Conservation (phyloP, 495 filamentous ascomycete species). For the Tuber magnatum region DNA sequence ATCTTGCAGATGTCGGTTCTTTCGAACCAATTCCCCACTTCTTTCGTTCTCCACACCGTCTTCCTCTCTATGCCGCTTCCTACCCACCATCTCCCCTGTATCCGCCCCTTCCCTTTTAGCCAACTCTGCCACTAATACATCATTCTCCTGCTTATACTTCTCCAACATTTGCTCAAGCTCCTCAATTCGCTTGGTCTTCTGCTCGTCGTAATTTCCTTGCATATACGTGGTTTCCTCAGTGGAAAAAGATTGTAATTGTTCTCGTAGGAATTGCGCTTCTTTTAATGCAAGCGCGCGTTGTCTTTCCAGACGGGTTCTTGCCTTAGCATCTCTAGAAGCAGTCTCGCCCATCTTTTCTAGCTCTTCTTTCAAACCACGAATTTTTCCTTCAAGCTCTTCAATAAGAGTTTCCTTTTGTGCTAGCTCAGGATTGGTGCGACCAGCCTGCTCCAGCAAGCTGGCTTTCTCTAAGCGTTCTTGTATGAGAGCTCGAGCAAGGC, state of each 20-base stretch:
- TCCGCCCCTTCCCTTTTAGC: slow-evolving; percentile 51
- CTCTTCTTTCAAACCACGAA: slow-evolving; percentile 53
- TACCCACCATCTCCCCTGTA: slow-evolving; percentile 42
- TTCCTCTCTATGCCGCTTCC: slow-evolving; percentile 55
- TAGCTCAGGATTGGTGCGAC: slow-evolving; percentile 69
- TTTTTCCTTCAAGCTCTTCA: slow-evolving; percentile 62
- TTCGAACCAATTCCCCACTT: slow-evolving; percentile 71
- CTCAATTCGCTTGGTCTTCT: slow-evolving; percentile 66
- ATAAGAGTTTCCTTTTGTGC: slow-evolving; percentile 73
- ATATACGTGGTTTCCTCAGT: slow-evolving; percentile 81
- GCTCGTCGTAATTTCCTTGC: slow-evolving; percentile 65
- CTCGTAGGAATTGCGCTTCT: slow-evolving; percentile 88
- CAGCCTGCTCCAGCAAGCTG: slow-evolving; percentile 67
- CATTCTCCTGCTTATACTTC: slow-evolving; percentile 76
- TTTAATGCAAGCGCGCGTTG: slow-evolving; percentile 78
- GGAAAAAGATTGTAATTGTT: slow-evolving; percentile 85
- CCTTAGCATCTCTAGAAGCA: slow-evolving; percentile 49
- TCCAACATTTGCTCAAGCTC: slow-evolving; percentile 81
- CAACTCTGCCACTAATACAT: slow-evolving; percentile 63
- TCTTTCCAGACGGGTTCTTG: slow-evolving; percentile 64
- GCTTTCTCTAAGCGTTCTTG: slow-evolving; percentile 72
- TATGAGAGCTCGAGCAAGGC: slow-evolving; percentile 75
- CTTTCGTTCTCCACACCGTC: slow-evolving; percentile 65
- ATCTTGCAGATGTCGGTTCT: slow-evolving; percentile 77
- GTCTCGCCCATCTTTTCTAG: slow-evolving; percentile 60